Base-by-base conservation (phyloP, 192 early-diverging fungal species). In the Linnemannia schmuckeri region DNA sequence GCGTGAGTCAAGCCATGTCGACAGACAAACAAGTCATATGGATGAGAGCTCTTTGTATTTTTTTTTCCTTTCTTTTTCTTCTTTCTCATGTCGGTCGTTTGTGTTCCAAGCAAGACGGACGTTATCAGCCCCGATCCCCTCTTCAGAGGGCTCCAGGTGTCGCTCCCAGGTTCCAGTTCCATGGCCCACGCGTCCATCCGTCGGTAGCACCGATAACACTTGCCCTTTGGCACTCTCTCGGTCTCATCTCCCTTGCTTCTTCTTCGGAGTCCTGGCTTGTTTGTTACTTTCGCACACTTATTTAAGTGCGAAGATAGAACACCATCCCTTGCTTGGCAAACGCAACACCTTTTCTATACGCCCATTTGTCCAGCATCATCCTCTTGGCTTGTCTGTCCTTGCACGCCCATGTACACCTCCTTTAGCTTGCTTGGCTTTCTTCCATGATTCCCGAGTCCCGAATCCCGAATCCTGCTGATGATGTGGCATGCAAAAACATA, bases 1-100 rank as follows among this genome's bases (percentile, higher is more conserved):
- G 44, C 57, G 57, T 61, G 57, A 61, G 57, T 61, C 57, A 61
- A 61, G 7, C 57, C 57, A 61, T 61, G 57, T 27, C 57, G n/a
- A 61, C 2, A 27, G 52, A 55, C 52, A 55, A 27, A 57, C 24
- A 27, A 27, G 61, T 66, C 61, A 66, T 66, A 66, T 12, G 49
- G 61, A 35, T 66, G 61, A 30, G 55, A 30, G 55, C 22, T 27
- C 27, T 27, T 30, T 66, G 8, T 8, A 13, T 66, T 46, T 46
- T 46, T 46, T 46, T 46, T 44, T 9, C 12, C 13, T 15, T 13
- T 3, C 15, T 13, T 46, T 12, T 15, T 46, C 44, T 15, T 46
- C 44, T 22, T 52, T 22, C 20, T 22, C 49, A 20, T 22, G 49
- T 52, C 49, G 20, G 49, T 52, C 49, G 12, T 46, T 46, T 46